phyloP scores from a whole-genome alignment of 306 rosid species.

The Delonix regia region DNA sequence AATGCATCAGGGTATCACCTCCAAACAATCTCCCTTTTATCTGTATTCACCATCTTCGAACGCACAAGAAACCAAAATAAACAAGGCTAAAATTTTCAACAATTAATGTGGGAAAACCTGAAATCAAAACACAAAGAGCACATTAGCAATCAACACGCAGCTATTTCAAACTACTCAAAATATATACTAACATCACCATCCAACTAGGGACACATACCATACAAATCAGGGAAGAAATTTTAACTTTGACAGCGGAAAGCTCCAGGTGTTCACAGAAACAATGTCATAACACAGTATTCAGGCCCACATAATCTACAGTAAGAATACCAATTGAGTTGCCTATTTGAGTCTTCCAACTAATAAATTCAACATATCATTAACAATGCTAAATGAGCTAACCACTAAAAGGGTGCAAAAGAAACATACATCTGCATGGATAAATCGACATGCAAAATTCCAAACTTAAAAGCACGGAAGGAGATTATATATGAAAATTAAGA shows the following conservation, averaged over 20 bases:
- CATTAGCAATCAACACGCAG: constrained; percentile 24
- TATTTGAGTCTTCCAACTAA: constrained; percentile 4
- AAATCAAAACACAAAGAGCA: constrained; percentile 23
- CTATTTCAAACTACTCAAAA: constrained; percentile 13
- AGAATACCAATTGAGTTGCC: neutral
- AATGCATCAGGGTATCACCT: constrained; percentile 44
- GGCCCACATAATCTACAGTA: neutral
- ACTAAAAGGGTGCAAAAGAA: constrained; percentile 11
- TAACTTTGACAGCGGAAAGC: constrained; percentile 19
- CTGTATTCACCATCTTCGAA: constrained; percentile 32
- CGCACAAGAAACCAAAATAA: constrained; percentile 7
- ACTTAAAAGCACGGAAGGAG: neutral
- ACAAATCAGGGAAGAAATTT: neutral
- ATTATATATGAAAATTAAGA: neutral
- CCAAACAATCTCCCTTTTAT: constrained; percentile 30
- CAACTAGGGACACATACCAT: neutral
- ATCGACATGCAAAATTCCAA: neutral
- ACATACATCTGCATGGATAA: neutral
- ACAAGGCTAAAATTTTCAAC: constrained; percentile 19
- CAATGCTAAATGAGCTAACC: neutral
- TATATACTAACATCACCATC: constrained; percentile 5
- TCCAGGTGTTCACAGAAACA: constrained; percentile 6
- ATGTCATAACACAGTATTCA: constrained; percentile 6
- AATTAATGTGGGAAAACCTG: constrained; percentile 38
- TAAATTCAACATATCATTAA: neutral